Base-by-base conservation (phyloP, 345 rosid genomes). In the Eucalyptus guilfoylei region DNA sequence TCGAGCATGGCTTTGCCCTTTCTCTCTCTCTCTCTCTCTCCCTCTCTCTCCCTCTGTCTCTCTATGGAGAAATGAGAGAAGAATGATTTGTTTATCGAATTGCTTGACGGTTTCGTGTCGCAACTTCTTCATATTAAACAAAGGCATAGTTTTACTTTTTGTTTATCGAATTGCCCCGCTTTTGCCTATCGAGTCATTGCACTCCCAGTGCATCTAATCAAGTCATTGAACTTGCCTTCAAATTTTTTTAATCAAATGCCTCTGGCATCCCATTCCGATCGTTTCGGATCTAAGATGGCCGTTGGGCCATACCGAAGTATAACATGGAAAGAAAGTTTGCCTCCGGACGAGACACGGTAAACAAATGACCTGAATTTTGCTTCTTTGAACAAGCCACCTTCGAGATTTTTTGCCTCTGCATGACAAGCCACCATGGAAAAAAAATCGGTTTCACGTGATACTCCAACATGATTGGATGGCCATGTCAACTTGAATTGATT, bases 101-200 rank as follows among this genome's bases (percentile, higher is more conserved):
- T 50, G 80, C 80, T 34, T 3, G 34, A 34, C 24, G 80, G 80
- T 32, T 34, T 17, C 24, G 7, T 21, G 13, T 34, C 44, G 7
- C 55, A 0, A 50, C 55, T 50, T 50, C 40, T 34, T 42, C 26
- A 17, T 69, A 34, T 69, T 0, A 11, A 23, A 5, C 37, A 9
- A 17, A 50, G 44, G 26, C 3, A 69, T 17, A 19, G 6, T 37
- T 0, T 69, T 8, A 5, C 2, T 69, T 34, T 17, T 69, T 1
- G 55, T 9, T 69, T 23, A 0, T 34, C n/a, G 19, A 67, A 16
- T 69, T 17, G 42, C 80, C 12, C 6, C 81, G 9, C 44, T 69
- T 69, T 34, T 15, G 14, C 1, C 7, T 4, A 69, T 9, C 14
- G 7, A 69, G 2, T 34, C 44, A 0, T 69, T 11, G 24, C 12